Evolutionary conservation across 139 green algal genomes (phyloP), one percentile per base, ranked within the genome.

Genomic region (Deuterostichococcus epilithicus): DNA sequence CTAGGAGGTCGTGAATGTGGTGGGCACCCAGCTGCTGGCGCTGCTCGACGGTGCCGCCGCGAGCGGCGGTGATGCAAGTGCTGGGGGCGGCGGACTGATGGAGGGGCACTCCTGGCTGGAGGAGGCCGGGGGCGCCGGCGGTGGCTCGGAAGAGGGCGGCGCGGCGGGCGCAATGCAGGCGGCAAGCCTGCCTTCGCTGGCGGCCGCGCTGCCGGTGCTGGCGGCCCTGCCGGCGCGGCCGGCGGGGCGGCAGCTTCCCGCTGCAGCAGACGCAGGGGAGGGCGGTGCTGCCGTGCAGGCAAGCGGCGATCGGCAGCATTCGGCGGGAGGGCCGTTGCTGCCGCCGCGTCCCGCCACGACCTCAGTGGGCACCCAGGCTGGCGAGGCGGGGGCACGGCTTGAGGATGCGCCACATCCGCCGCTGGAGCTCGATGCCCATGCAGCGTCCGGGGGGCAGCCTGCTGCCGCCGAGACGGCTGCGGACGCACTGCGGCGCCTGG

Each of bases 1-100:
- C 10, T 10, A 79, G 28, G n/a, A 79, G 65, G 63, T 79, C 30
- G 37, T 79, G 37, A 65, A 79, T n/a, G 44, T 79, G 5, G 36
- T 74, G n/a, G 65, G 36, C 3, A 13, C 22, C 1, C 63, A 69
- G 18, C 28, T 13, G 18, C 52, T 63, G 52, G 52, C 52, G 52
- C 52, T 63, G 52, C 52, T 63, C 18, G 52, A 63, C 20, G 52
- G 18, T 63, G 52, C 52, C 52, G 13, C 5, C 13, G n/a, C n/a
- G n/a, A n/a, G n/a, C n/a, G n/a, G n/a, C n/a, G n/a, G n/a, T n/a
- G n/a, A n/a, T n/a, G n/a, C n/a, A n/a, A n/a, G n/a, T n/a, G n/a
- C n/a, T n/a, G n/a, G n/a, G 18, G 52, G 52, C 52, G 52, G 10
- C 52, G 52, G 52, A 13, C 26, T 63, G 18, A 63, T 63, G 52